Evolutionary conservation across 352 stramenopile species (phyloP), one percentile per base, ranked within the genome.

Genomic region (Phytophthora pini): DNA sequence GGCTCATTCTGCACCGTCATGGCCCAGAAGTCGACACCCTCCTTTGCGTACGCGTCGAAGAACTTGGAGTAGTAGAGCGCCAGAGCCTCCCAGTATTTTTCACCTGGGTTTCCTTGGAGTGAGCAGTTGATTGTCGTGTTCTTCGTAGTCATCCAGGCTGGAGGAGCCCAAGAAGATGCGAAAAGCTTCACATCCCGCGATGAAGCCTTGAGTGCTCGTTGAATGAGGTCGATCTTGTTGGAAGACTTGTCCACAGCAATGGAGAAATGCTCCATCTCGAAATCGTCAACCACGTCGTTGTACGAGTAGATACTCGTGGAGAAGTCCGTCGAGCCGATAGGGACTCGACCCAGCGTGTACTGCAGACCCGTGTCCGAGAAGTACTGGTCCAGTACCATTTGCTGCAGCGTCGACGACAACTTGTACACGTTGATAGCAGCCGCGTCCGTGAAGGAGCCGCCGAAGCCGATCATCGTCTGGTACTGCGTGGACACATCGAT

Each of bases 51-150:
- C 43, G 82, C 90, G 8, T 77, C 70, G 4, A 97, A 71, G 63
- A 97, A 97, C 66, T 90, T 92, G 61, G 80, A 84, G 62, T 97
- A 94, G 65, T 96, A 97, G n/a, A 90, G 71, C 17, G 90, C 90
- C 60, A 91, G 62, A 1, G 89, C 87, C 60, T 88, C 69, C 79
- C 88, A 88, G 47, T 93, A 89, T 24, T 74, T 49, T 4, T 81
- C 86, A 7, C 83, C 77, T 0, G 81, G 68, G 38, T 81, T 62
- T 4, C 87, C 86, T 32, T 87, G 70, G 10, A 93, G 53, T n/a
- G 64, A 56, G 17, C 76, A 87, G 43, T 90, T 88, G 51, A 84
- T 74, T 22, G 75, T 87, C 17, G 53, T 64, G 56, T 90, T 90
- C 41, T 84, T 67, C 24, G 72, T 83, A 27, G 92, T 97, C 88